Percentiles rank a stretch among this genome's conserved stretches.
Conservation (phyloP, 2,329 filamentous ascomycete genomes). For the Aspergillus latus region DNA sequence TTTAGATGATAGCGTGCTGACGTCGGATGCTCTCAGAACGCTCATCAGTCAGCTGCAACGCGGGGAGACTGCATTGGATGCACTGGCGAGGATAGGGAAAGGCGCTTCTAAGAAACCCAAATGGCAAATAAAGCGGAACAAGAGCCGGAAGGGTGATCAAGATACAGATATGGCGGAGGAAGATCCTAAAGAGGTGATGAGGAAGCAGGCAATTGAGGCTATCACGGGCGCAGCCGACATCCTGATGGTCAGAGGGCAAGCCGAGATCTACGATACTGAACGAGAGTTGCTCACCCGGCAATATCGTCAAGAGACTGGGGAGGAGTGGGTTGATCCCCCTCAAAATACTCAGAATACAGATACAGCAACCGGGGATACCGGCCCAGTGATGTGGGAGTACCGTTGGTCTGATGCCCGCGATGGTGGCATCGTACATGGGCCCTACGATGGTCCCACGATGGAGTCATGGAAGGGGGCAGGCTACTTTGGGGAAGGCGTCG, state of each 20-base stretch:
- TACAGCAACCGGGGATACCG: constrained; percentile 34
- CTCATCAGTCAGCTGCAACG: constrained; percentile 73
- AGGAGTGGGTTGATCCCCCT: constrained; percentile 69
- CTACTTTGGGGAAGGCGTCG: constrained; percentile 86
- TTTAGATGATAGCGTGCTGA: constrained; percentile 71
- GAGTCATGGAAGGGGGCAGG: constrained; percentile 86
- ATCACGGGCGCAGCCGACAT: constrained; percentile 91
- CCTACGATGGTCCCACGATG: constrained; percentile 84
- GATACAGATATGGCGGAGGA: constrained; percentile 72
- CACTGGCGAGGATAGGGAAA: constrained; percentile 76
- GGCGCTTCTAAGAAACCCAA: constrained; percentile 59
- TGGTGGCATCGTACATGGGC: constrained; percentile 74
- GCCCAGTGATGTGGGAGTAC: constrained; percentile 74
- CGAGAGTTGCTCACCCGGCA: constrained; percentile 79
- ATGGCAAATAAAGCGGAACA: constrained; percentile 61
- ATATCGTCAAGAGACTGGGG: constrained; percentile 81
- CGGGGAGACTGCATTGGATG: constrained; percentile 85
- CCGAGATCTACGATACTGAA: constrained; percentile 89
- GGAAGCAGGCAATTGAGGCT: constrained; percentile 72
- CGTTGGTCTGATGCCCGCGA: constrained; percentile 88
- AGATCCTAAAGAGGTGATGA: constrained; percentile 66
- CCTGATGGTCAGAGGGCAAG: constrained; percentile 75
- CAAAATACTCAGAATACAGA: constrained; percentile 20
- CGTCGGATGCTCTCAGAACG: constrained; percentile 69
- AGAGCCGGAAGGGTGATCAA: constrained; percentile 49